phyloP scores from a whole-genome alignment of 1,284 basidiomycete genomes.

The Fomitopsis pinicola region DNA sequence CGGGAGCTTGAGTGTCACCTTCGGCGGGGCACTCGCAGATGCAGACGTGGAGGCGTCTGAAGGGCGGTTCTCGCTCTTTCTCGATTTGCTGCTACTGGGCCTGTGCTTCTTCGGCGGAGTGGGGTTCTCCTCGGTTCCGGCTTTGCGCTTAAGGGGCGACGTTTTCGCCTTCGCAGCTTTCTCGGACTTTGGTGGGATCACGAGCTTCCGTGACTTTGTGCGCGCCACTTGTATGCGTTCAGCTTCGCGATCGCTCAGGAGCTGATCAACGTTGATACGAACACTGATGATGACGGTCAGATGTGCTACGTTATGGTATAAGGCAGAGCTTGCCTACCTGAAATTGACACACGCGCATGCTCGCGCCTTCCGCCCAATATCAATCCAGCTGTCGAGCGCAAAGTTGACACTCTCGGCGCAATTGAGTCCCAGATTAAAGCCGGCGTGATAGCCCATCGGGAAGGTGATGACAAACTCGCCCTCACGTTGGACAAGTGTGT shows the following conservation, averaged over 20 bases:
- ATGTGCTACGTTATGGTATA: no score
- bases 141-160: conserved; percentile 34
- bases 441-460: conserved; percentile 92
- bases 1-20: conserved; percentile 57
- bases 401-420: conserved; percentile 99
- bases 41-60: conserved; percentile 12
- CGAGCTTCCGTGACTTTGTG: conserved; percentile 9
- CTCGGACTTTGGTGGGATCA: conserved; percentile 1
- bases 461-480: conserved; percentile 97
- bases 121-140: conserved; percentile 17
- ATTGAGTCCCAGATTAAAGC: conserved; percentile 97
- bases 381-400: conserved; percentile 93
- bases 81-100: conserved; percentile 14
- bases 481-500: conserved; percentile 84
- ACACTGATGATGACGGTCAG: conserved; percentile 49
- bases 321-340: conserved; percentile 48
- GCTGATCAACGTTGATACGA: conserved; percentile 84
- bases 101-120: conserved; percentile 32
- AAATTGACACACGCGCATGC: conserved; percentile 81
- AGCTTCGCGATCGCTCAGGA: conserved; percentile 59
- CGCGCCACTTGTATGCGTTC: conserved; percentile 29
- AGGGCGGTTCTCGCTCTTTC: conserved; percentile 13
- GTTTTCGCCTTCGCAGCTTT: conserved; percentile 16
- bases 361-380: conserved; percentile 80
- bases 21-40: conserved; percentile 29